These are phyloP conservation scores for Brassica incana DNA, from an alignment of 345 rosid species.

Conservation along the genomic window DNA sequence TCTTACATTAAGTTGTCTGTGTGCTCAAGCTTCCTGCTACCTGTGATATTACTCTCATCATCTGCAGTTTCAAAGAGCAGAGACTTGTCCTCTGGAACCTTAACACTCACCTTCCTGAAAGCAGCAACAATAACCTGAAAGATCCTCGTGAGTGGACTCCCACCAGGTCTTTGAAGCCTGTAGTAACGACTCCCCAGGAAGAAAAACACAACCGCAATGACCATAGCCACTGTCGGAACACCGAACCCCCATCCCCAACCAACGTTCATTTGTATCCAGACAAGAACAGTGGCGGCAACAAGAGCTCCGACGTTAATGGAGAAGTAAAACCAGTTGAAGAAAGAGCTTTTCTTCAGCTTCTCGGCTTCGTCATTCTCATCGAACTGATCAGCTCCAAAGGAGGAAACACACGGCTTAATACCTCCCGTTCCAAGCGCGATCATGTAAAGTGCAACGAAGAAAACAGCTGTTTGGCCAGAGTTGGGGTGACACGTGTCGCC, in stretches of 20 bases:
- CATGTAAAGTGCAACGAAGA: conserved; percentile 73
- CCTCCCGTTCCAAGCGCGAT: conserved; percentile 97
- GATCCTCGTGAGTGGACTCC: conserved; percentile 86
- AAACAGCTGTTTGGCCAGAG: conserved; percentile 48
- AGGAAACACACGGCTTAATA: conserved; percentile 95
- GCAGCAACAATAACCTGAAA: conserved; percentile 83
- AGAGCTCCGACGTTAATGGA: conserved; percentile 90
- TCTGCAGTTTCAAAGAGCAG: conserved; percentile 71
- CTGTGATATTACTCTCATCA: conserved; percentile 63
- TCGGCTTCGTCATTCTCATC: conserved; percentile 78
- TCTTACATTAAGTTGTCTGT: conserved; percentile 67
- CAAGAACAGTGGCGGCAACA: conserved; percentile 81
- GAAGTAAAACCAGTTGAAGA: conserved; percentile 97
- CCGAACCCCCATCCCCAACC: conserved; percentile 99
- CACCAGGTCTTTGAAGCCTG: conserved; percentile 83
- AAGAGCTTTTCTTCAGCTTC: conserved; percentile 78
- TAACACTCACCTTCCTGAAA: conserved; percentile 55
- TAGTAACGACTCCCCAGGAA: conserved; percentile 69
- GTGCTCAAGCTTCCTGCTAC: conserved; percentile 81
- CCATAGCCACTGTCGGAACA: conserved; percentile 82
- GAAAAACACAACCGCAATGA: conserved; percentile 74
- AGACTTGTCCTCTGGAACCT: conserved; percentile 72
- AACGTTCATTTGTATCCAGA: conserved; percentile 95
- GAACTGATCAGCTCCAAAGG: conserved; percentile 96
- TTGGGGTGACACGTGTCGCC: conserved; percentile 59